Evolutionary conservation across 2,329 filamentous ascomycete genomes (phyloP).

Genomic region (Penicillium sp.): DNA sequence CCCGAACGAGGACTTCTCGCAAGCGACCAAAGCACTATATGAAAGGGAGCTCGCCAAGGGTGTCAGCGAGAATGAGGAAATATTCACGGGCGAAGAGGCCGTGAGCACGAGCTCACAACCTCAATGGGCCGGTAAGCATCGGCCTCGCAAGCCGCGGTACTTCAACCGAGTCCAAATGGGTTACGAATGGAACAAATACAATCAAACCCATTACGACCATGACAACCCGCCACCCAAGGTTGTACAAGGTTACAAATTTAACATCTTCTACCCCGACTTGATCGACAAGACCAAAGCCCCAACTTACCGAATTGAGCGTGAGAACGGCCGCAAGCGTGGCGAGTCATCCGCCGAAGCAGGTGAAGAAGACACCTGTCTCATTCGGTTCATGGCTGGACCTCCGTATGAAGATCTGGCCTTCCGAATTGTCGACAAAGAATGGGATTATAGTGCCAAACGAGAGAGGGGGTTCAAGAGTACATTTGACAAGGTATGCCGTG

Average conservation of each 20-base stretch:
- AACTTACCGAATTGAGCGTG: conserved; percentile 92
- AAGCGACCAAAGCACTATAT: conserved; percentile 83
- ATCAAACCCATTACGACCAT: conserved; percentile 98
- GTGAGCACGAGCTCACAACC: conserved; percentile 64
- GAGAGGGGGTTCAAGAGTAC: conserved; percentile 94
- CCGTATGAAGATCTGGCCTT: conserved; percentile 98
- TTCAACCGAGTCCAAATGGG: conserved; percentile 99
- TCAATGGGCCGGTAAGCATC: conserved; percentile 79
- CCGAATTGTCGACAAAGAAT: conserved; percentile 95
- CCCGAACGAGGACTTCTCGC: conserved; percentile 75
- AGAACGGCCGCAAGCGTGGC: conserved; percentile 82
- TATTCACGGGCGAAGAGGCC: conserved; percentile 86
- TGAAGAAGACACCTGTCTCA: conserved; percentile 94
- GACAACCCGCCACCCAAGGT: conserved; percentile 97
- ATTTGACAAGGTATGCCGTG: conserved; percentile 81
- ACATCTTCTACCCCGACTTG: conserved; percentile 97
- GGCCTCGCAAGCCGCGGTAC: conserved; percentile 87
- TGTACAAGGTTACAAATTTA: conserved; percentile 98
- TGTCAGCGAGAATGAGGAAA: conserved; percentile 89
- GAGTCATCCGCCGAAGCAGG: conserved; percentile 91
- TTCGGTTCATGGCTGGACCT: conserved; percentile 90
- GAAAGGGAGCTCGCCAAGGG: conserved; percentile 90
- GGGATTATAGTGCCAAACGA: conserved; percentile 95
- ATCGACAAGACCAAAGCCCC: conserved; percentile 93
- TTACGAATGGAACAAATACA: conserved; percentile 99